Percentiles rank a stretch among this genome's conserved stretches.
These are phyloP conservation scores for Penicillium desertorum DNA, from an alignment of 495 filamentous ascomycete genomes.

Conservation along the genomic window DNA sequence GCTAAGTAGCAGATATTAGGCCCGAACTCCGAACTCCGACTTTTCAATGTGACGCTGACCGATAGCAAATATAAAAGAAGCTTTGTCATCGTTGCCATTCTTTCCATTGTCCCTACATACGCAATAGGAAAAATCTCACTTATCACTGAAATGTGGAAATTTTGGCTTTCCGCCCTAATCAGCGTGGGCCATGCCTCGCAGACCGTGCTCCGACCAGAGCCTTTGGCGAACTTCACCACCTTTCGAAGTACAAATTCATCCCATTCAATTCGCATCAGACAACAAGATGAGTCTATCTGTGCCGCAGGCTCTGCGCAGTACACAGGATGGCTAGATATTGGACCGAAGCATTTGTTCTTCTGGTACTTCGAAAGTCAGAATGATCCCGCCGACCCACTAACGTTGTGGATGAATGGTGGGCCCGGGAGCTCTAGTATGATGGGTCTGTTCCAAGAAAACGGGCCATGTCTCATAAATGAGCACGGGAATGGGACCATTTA, in stretches of 20 bases:
- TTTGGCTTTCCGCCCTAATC: slow-evolving; percentile 9
- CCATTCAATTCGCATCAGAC: slow-evolving; percentile 40
- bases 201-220: slow-evolving; percentile 8
- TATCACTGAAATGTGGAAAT: background rate
- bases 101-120: background rate
- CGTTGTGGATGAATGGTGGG: slow-evolving; percentile 59
- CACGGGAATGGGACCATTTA: slow-evolving; percentile 39
- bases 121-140: background rate
- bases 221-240: slow-evolving; percentile 14
- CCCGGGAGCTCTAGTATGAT: slow-evolving; percentile 45
- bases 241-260: slow-evolving; percentile 26
- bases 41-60: background rate
- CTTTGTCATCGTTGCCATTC: background rate
- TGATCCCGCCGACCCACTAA: slow-evolving; percentile 54
- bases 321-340: slow-evolving; percentile 41
- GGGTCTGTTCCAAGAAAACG: slow-evolving; percentile 38
- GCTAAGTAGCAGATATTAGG: background rate
- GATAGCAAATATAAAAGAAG: background rate
- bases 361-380: slow-evolving; percentile 61
- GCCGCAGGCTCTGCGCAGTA: slow-evolving; percentile 38
- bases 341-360: slow-evolving; percentile 54
- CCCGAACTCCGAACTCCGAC: background rate
- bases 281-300: slow-evolving; percentile 42
- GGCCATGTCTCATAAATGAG: slow-evolving; percentile 46
- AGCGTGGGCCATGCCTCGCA: slow-evolving; percentile 16